Percentiles rank a stretch among this genome's conserved stretches.
phyloP scores from a whole-genome alignment of 257 asterid genomes.

The Lavandula angustifolia region DNA sequence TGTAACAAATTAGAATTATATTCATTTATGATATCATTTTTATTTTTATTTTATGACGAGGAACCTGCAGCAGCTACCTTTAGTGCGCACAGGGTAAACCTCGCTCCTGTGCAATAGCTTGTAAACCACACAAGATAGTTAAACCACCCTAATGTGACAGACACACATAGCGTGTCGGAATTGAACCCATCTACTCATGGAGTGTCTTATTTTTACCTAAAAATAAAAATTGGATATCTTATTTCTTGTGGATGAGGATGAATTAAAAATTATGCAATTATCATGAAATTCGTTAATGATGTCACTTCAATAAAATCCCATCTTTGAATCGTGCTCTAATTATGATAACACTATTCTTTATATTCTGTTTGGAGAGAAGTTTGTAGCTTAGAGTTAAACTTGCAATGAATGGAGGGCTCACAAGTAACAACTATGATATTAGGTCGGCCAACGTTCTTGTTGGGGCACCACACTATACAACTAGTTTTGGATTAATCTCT shows the following conservation, averaged over 20 bases:
- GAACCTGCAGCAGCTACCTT: too few relatives aligned
- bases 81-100: too few relatives aligned
- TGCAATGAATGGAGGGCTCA: conserved; percentile 19
- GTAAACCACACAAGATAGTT: too few relatives aligned
- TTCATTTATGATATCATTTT: background rate
- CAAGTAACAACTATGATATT: background rate
- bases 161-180: too few relatives aligned
- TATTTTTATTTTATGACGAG: too few relatives aligned
- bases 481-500: background rate
- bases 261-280: too few relatives aligned
- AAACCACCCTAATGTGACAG: too few relatives aligned
- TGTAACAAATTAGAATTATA: too few relatives aligned
- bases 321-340: background rate
- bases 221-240: background rate
- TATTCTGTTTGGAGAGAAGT: conserved; percentile 18
- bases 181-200: background rate
- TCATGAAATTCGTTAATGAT: background rate
- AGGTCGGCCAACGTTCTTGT: conserved; percentile 14
- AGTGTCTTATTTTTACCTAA: background rate
- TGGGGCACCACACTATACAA: conserved; percentile 12
- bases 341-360: background rate
- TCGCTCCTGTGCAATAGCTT: too few relatives aligned
- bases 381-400: conserved; percentile 22
- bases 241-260: background rate
- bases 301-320: conserved; percentile 3